These are phyloP conservation scores for Pascua guehoae DNA, from an alignment of 1,284 basidiomycete species.

Conservation along the genomic window DNA sequence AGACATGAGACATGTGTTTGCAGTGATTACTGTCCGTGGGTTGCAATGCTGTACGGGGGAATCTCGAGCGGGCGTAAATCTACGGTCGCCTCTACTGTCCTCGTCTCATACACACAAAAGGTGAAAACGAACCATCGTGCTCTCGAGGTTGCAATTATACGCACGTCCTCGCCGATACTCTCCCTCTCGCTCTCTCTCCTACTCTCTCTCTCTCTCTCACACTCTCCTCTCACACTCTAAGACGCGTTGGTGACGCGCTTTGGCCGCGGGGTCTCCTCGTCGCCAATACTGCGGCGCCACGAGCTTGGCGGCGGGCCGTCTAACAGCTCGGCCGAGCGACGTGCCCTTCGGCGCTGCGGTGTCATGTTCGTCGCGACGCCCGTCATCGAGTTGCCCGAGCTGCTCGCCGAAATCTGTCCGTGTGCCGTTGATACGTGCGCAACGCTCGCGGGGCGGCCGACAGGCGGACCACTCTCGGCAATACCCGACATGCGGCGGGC, in stretches of 20 bases:
- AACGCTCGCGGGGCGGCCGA: constrained; percentile 7
- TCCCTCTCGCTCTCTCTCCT: too few species aligned
- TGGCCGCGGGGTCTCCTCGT: constrained; percentile 10
- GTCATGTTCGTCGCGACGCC: constrained; percentile 1
- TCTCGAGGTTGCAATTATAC: too few species aligned
- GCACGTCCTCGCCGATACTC: too few species aligned
- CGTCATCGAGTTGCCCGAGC: constrained; percentile 1
- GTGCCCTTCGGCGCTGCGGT: constrained; percentile 2
- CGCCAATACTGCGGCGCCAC: constrained; percentile 9
- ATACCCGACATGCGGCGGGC: constrained; percentile 6
- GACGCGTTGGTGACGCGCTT: constrained; percentile 16
- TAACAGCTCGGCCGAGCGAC: constrained; percentile 7
- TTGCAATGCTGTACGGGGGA: too few species aligned
- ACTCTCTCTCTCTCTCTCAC: too few species aligned
- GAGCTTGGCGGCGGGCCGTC: constrained; percentile 8
- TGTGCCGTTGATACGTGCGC: background rate
- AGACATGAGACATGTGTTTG: background rate
- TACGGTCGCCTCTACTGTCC: too few species aligned
- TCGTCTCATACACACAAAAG: too few species aligned
- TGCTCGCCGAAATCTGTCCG: background rate
- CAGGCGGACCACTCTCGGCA: background rate
- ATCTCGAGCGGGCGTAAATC: too few species aligned
- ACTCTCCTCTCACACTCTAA: background rate
- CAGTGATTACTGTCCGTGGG: too few species aligned
- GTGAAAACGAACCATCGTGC: too few species aligned